Evolutionary conservation across 768 basidiomycete species (phyloP), one percentile per base, ranked within the genome.

Genomic region (Lyophyllum semitale): DNA sequence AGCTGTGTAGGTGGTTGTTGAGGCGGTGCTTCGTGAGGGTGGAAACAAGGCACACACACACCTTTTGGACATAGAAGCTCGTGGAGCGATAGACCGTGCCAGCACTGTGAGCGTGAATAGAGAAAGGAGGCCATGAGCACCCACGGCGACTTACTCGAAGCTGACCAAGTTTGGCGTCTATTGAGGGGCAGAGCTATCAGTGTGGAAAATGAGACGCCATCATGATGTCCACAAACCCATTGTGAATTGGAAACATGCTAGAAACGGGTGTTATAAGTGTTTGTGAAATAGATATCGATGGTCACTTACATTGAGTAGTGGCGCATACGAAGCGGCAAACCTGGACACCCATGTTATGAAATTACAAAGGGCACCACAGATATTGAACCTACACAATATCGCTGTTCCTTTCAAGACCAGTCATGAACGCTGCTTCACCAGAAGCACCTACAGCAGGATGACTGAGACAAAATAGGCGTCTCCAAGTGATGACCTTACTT

Each of bases 391-490:
- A 87, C 32, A 69, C 66, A 47, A 73, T 73, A 55, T 73, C 70
- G 4, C 63, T 60, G 47, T 73, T 73, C 23, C 73, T 58, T 64
- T 86, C 84, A 8, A 85, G 57, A 12, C 85, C 84, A 0, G 81
- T 85, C 84, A 85, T 84, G 61, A 80, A 87, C 1, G 81, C 82
- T 2, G 84, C 84, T 63, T 86, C 84, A 23, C 76, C 81, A 0
- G 75, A 61, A 20, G 81, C 64, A 48, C 78, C 81, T 81, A 35
- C 12, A 29, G 51, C 13, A 17, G 30, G 18, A 23, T 18, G 2
- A 40, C 8, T 44, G 17, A 47, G 17, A 43, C 18, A n/a, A 40
- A 40, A 27, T 17, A 15, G 18, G 1, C 27, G 6, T 1, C 32
- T 1, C 6, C 11, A 20, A 53, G 13, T 35, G 20, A 11, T 22